A percentile compares a stretch with the other conserved stretches of the same genome.
These are phyloP conservation scores for Pythium myriotylum DNA, from an alignment of 352 stramenopile species.

Conservation along the genomic window DNA sequence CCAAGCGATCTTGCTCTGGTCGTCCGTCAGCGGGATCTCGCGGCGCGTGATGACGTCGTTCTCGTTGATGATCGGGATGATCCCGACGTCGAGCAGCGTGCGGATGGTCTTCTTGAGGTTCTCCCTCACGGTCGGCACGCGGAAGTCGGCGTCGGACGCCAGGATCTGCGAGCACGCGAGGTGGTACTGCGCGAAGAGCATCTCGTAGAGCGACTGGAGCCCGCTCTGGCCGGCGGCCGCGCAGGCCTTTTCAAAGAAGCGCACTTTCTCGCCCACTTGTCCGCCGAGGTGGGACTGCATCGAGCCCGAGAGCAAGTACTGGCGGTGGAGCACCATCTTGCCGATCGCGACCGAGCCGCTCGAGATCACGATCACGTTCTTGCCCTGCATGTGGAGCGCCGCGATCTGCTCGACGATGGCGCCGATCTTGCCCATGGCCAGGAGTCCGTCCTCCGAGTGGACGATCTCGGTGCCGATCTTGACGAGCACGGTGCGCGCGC, in stretches of 20 bases:
- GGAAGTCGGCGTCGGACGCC: slow-evolving; percentile 79
- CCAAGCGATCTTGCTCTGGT: slow-evolving; percentile 68
- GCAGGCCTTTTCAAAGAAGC: slow-evolving; percentile 79
- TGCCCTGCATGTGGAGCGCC: slow-evolving; percentile 77
- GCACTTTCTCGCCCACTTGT: slow-evolving; percentile 49
- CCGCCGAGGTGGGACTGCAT: slow-evolving; percentile 82
- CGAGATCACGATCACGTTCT: slow-evolving; percentile 83
- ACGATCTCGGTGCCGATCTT: slow-evolving; percentile 89
- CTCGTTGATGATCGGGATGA: slow-evolving; percentile 88
- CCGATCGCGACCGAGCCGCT: slow-evolving; percentile 81
- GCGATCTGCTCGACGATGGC: slow-evolving; percentile 87
- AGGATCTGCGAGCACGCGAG: slow-evolving; percentile 82
- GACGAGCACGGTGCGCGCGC: slow-evolving; percentile 74
- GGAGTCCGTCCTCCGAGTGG: slow-evolving; percentile 70
- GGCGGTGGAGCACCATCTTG: slow-evolving; percentile 77
- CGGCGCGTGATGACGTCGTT: slow-evolving; percentile 83
- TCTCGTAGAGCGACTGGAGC: slow-evolving; percentile 84
- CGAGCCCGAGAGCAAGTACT: slow-evolving; percentile 82
- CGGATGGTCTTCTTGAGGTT: slow-evolving; percentile 71
- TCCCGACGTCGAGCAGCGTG: slow-evolving; percentile 75
- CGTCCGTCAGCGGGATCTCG: slow-evolving; percentile 59
- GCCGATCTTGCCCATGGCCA: slow-evolving; percentile 86
- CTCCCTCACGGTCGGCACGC: slow-evolving; percentile 54
- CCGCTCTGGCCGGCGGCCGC: slow-evolving; percentile 74
- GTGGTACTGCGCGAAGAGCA: slow-evolving; percentile 87